Conservation (phyloP, 2,329 filamentous ascomycete species). For the Pseudogymnoascus sp. region DNA sequence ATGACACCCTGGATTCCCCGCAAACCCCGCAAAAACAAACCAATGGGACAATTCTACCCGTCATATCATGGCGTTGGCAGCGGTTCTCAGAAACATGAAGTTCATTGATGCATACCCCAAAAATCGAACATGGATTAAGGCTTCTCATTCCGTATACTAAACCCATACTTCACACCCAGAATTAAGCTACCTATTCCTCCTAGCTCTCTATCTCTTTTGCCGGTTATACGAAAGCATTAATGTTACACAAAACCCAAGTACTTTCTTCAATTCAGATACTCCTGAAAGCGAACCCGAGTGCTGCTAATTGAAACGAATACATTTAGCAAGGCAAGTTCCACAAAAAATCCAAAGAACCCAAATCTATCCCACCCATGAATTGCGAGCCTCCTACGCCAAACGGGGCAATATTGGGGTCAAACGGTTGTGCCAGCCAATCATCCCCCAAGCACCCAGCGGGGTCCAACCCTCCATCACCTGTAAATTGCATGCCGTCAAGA, state of each 20-base stretch:
- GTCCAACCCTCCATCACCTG: not conserved
- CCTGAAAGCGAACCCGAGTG: not conserved
- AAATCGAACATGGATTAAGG: not conserved
- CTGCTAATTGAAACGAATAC: not conserved
- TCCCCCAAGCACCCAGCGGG: not conserved
- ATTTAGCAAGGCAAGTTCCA: constrained; percentile 6
- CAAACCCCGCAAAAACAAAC: not conserved
- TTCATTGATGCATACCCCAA: not conserved
- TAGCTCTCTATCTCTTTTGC: not conserved
- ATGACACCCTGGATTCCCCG: not conserved
- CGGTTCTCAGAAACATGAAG: not conserved
- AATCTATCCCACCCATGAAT: not conserved
- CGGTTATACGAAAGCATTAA: not conserved
- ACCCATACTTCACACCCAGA: not conserved
- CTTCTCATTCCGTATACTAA: not conserved
- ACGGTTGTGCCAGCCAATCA: constrained; percentile 10
- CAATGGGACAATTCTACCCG: not conserved
- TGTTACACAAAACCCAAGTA: not conserved
- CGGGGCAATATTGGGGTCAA: constrained; percentile 10
- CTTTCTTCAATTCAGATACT: not conserved
- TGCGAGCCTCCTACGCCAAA: constrained; percentile 8
- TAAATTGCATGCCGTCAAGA: not conserved
- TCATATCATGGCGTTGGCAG: not conserved
- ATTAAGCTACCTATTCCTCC: not conserved
- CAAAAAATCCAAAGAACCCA: constrained; percentile 9